Base-by-base conservation (phyloP, 148 eudicot species). In the Mesembryanthemum crystallinum region DNA sequence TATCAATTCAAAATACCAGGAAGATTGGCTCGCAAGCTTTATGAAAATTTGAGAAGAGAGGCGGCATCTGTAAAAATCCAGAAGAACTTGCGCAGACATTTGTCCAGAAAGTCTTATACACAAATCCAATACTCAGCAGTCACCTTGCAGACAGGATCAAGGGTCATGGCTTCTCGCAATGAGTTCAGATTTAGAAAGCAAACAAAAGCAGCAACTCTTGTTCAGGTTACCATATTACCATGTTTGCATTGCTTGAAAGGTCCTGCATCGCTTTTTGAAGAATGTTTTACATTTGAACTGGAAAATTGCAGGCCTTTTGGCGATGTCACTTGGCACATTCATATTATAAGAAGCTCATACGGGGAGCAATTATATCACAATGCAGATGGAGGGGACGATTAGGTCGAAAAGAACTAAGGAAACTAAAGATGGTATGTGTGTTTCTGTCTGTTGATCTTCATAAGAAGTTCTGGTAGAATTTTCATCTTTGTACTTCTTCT, bases 371-470 rank as follows among this genome's bases (percentile, higher is more conserved):
- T 77, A 73, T 84, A 49, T 76, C 90, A 35, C 96, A 92, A 84
- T 89, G 97, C 80, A 83, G 95, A 84, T 92, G 93, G 96, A 89
- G 93, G 78, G 93, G 88, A 59, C 82, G 88, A 64, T 63, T 89
- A 71, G 93, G 89, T 68, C 88, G 88, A 72, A 86, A 59, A 82
- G 97, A 94, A 85, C 86, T 94, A 81, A 82, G 80, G 55, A 87
- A 84, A 78, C 82, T 89, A 51, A 92, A 89, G 84, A 92, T 90
- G 97, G 98, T 94, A 73, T 49, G 90, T 68, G n/a, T 28, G 32
- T 12, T 57, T 62, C 37, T 76, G 27, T 52, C 33, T 52, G 7
- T 52, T 45, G 51, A 61, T 75, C 18, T 75, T 70, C 42, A 42
- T 45, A 24, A 49, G 51, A 13, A 76, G 54, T 32, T 43, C 9